These are phyloP conservation scores for Salix arbutifolia DNA, from an alignment of 345 rosid species.

Conservation along the genomic window DNA sequence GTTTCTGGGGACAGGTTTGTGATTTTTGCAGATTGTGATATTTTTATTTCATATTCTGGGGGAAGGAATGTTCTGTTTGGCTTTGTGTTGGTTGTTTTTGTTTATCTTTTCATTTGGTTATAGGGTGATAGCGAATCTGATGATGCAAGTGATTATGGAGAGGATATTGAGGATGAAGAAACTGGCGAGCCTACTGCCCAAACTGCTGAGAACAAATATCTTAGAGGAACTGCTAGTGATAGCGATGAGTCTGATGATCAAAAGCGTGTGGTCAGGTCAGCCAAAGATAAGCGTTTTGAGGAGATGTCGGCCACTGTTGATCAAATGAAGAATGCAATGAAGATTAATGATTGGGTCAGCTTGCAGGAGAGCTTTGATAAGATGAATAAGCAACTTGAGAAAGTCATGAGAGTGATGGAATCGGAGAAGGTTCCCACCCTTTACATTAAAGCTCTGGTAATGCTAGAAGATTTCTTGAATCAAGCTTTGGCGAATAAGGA, in stretches of 20 bases:
- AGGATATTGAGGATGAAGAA: conserved; percentile 39
- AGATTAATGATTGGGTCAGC: conserved; percentile 94
- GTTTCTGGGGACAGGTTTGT: conserved; percentile 69
- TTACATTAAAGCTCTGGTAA: conserved; percentile 75
- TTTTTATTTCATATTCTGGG: not conserved
- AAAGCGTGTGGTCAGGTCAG: conserved; percentile 73
- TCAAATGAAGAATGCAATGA: conserved; percentile 89
- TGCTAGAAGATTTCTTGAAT: conserved; percentile 83
- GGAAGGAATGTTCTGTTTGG: not conserved
- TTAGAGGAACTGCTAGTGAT: conserved; percentile 50
- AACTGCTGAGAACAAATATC: conserved; percentile 46
- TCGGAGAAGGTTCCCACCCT: conserved; percentile 62
- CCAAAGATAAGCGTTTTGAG: conserved; percentile 85
- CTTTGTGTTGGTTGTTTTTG: not conserved
- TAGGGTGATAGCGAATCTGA: conserved; percentile 77
- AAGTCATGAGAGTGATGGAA: conserved; percentile 78
- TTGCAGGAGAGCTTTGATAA: conserved; percentile 85
- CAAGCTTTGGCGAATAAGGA: conserved; percentile 88
- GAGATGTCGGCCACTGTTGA: conserved; percentile 73
- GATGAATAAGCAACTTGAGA: conserved; percentile 90
- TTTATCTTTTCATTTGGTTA: not conserved
- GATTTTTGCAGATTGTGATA: not conserved
- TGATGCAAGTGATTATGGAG: conserved; percentile 43
- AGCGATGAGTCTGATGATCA: conserved; percentile 62
- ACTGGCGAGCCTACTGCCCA: conserved; percentile 31